Percentiles rank a stretch among this genome's conserved stretches.
Evolutionary conservation across 2,329 filamentous ascomycete species (phyloP).

Genomic region (Xylaria digitata): DNA sequence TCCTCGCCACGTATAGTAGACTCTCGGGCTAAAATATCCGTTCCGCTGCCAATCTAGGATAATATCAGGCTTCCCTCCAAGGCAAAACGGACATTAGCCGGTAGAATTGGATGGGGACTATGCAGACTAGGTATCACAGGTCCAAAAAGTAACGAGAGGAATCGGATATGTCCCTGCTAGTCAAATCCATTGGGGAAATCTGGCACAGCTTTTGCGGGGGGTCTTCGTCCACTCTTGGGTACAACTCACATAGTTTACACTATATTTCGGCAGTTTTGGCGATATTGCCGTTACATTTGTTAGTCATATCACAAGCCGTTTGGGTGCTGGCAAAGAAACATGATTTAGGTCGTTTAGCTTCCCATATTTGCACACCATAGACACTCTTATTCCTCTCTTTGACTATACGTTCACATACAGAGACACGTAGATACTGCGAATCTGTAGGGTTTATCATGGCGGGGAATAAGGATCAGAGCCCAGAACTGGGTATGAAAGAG

Average conservation of each 20-base stretch:
- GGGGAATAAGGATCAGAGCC: conserved; percentile 35
- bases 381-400: background rate
- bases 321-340: conserved; percentile 2
- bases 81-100: conserved; percentile 30
- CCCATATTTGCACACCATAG: background rate
- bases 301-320: background rate
- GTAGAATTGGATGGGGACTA: conserved; percentile 16
- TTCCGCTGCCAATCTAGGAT: conserved; percentile 13
- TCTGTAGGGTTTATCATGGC: conserved; percentile 35
- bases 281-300: background rate
- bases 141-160: conserved; percentile 22
- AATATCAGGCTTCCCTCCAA: conserved; percentile 12
- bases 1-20: conserved; percentile 11
- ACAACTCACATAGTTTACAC: conserved; percentile 4
- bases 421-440: conserved; percentile 1
- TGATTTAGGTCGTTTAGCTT: background rate
- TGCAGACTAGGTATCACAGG: conserved; percentile 1
- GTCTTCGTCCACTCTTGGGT: conserved; percentile 23
- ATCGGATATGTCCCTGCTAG: conserved; percentile 4
- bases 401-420: background rate
- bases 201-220: conserved; percentile 14
- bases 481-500: conserved; percentile 39
- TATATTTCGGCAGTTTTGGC: conserved; percentile 29
- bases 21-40: conserved; percentile 21
- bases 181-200: conserved; percentile 8